A percentile compares a stretch with the other conserved stretches of the same genome.
Evolutionary conservation across 176 grass and related monocot species (phyloP).

Genomic region (Saccharum officinarum): DNA sequence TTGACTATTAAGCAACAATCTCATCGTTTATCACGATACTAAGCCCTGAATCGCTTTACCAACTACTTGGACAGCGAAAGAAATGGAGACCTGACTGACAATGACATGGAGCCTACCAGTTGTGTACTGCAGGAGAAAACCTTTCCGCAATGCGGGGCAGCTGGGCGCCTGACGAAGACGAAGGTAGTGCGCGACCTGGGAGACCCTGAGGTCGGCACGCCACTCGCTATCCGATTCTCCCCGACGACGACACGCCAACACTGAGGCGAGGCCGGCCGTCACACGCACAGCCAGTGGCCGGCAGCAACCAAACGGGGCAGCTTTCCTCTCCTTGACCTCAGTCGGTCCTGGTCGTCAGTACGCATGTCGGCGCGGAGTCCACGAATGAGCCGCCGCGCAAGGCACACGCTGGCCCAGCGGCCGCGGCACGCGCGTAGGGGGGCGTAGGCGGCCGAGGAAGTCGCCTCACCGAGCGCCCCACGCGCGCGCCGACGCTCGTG

Average conservation of each 20-base stretch:
- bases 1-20: background rate
- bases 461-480: background rate
- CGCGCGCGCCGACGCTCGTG: no score
- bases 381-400: background rate
- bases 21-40: background rate
- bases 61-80: background rate
- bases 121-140: background rate
- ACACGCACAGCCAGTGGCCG: background rate
- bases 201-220: conserved; percentile 5
- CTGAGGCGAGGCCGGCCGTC: background rate
- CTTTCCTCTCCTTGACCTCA: background rate
- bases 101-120: background rate
- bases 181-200: background rate
- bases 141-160: background rate
- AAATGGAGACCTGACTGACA: background rate
- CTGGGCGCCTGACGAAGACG: background rate
- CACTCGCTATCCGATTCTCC: background rate
- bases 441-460: background rate
- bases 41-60: background rate
- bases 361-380: conserved; percentile 23
- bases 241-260: background rate
- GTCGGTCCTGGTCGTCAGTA: background rate
- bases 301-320: background rate
- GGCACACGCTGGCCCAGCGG: background rate
- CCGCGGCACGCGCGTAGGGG: background rate